Evolutionary conservation across 2,329 filamentous ascomycete genomes (phyloP), one percentile per base, ranked within the genome.

Genomic region (Colletotrichum sp.): DNA sequence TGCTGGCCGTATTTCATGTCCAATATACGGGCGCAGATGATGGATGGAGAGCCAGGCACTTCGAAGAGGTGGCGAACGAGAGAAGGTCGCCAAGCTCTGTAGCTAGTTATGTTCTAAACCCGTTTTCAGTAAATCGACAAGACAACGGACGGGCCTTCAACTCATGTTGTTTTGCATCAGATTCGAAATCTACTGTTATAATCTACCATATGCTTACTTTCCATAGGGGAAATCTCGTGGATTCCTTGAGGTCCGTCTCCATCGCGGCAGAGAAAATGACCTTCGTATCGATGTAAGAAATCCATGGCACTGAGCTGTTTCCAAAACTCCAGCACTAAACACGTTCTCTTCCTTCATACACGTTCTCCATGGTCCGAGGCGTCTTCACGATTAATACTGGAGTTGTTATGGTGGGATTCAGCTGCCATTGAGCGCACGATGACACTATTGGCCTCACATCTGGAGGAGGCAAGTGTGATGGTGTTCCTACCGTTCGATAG

Each of bases 401-500:
- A 52, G 3, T 7, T 0, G 7, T 52, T 13, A 21, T 7, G 2
- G n/a, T 0, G 10, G 10, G n/a, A 21, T 7, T 4, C n/a, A 52
- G 12, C 2, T 52, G 43, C n/a, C n/a, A 4, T 21, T 52, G 43
- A 21, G 2, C 1, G 43, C 6, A 52, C 43, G n/a, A 52, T 12
- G 43, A 21, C 43, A 13, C 10, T 1, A 52, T 52, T 0, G n/a
- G 43, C n/a, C 43, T 52, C 43, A 6, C 43, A 0, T 52, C n/a
- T 52, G n/a, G 6, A 21, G 43, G 6, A 21, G 43, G n/a, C 1
- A 21, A 21, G 10, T 52, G 43, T 0, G n/a, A 52, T 4, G 43
- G 0, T 0, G 6, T 21, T 21, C 4, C n/a, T 0, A 1, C 1
- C 3, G 10, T 3, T 52, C 43, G 43, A 52, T 52, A 0, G n/a